These are phyloP conservation scores for Fusarium pseudoanthophilum DNA, from an alignment of 2,329 filamentous ascomycete genomes.

Conservation along the genomic window DNA sequence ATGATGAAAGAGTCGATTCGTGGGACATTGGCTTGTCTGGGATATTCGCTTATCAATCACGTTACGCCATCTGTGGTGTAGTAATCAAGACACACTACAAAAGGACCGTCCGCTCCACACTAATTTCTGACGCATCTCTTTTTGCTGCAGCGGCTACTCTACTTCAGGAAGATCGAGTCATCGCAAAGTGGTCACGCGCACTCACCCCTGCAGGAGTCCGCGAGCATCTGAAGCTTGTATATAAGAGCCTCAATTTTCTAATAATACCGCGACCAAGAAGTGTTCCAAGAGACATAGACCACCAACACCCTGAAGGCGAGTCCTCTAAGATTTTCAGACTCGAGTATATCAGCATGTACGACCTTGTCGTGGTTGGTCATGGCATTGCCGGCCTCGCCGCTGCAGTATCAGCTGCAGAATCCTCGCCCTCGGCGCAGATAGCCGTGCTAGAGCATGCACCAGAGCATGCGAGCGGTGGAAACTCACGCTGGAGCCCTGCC, in stretches of 20 bases:
- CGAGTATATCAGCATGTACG: slow-evolving; percentile 22
- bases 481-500: slow-evolving; percentile 24
- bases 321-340: slow-evolving; percentile 24
- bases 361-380: slow-evolving; percentile 23
- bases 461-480: slow-evolving; percentile 19
- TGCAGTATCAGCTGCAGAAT: slow-evolving; percentile 22
- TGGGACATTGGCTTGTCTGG: slow-evolving; percentile 8
- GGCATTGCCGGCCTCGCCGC: slow-evolving; percentile 21
- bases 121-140: slow-evolving; percentile 15
- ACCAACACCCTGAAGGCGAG: slow-evolving; percentile 15
- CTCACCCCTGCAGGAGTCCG: neutral
- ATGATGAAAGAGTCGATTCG: slow-evolving; percentile 9
- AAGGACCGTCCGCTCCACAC: slow-evolving; percentile 6
- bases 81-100: neutral
- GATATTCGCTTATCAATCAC: slow-evolving; percentile 15
- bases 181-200: slow-evolving; percentile 5
- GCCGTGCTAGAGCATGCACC: slow-evolving; percentile 22
- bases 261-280: slow-evolving; percentile 21
- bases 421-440: slow-evolving; percentile 18
- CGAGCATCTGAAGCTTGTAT: slow-evolving; percentile 14
- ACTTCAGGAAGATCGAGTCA: slow-evolving; percentile 13
- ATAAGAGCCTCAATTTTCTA: slow-evolving; percentile 16
- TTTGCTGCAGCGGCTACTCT: slow-evolving; percentile 13
- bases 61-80: slow-evolving; percentile 1
- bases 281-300: slow-evolving; percentile 18